These are phyloP conservation scores for Aspergillus bombycis DNA, from an alignment of 2,329 filamentous ascomycete species.

Conservation along the genomic window DNA sequence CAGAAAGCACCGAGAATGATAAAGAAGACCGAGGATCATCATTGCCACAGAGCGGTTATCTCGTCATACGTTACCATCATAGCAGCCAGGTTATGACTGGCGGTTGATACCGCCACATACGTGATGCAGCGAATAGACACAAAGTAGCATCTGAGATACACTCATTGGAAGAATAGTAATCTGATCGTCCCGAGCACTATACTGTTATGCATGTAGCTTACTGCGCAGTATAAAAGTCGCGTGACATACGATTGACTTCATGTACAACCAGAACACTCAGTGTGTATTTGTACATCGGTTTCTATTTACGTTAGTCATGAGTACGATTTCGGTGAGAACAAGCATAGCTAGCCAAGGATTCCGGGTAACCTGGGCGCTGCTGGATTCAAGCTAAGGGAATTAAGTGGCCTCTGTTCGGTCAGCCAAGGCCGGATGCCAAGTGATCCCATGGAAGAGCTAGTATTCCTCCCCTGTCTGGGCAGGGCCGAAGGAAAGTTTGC, in stretches of 20 bases:
- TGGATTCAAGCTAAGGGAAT: neutral
- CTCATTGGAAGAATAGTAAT: no score
- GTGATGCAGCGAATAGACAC: neutral
- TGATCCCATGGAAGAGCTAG: neutral
- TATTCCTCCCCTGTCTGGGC: neutral
- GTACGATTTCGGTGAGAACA: neutral
- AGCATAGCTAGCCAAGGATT: slow-evolving; percentile 1
- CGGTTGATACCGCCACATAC: neutral
- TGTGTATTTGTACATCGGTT: no score
- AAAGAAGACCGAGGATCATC: neutral
- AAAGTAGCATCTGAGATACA: no score
- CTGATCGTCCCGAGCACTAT: no score
- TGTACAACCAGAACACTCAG: neutral
- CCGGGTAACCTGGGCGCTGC: neutral
- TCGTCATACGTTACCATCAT: neutral
- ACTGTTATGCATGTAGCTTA: no score
- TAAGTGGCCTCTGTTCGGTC: neutral
- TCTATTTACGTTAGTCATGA: neutral
- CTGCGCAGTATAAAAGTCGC: neutral
- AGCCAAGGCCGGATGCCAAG: slow-evolving; percentile 1
- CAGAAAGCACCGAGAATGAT: neutral
- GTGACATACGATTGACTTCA: neutral
- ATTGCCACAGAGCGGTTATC: neutral
- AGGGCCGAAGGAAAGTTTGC: slow-evolving; percentile 1
- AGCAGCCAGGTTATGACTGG: neutral